Base-by-base conservation (phyloP, 345 rosid genomes). In the Fremontodendron californicum region DNA sequence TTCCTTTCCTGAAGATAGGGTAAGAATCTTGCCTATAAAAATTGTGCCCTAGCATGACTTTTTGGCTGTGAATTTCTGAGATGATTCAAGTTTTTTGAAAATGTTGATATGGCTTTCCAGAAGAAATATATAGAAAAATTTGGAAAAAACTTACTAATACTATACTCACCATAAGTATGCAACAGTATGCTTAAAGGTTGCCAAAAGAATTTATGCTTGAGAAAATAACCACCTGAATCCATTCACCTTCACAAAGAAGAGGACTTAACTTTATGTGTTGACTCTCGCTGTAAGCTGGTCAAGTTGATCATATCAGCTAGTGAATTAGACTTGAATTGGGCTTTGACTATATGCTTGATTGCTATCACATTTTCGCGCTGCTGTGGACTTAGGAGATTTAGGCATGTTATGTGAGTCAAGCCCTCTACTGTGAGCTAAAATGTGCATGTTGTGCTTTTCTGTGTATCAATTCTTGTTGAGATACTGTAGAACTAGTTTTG, bases 1-100 rank as follows among this genome's bases (percentile, higher is more conserved):
- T 81, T 86, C 85, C 40, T 93, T 93, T 88, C 95, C 94, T 85
- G 86, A 87, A 83, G 93, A 93, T 74, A 85, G 90, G 91, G 99
- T 96, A 88, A 78, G 93, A 51, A 31, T 19, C 42, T 9, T 31
- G 4, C 63, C 35, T 66, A 23, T 21, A 29, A 65, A 51, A 65
- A 60, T 42, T 49, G 25, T 61, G 33, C 25, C 81, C 73, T 52
- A 15, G 71, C 66, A 67, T 49, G 60, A 63, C 40, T 12, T 58
- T 54, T 19, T 43, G 57, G 46, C 42, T 71, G 29, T 40, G 45
- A 48, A 43, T 45, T 4, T 11, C 12, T 11, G 66, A 37, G 40
- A 63, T 23, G 27, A 66, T 70, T 73, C 52, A 45, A 29, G 31
- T n/a, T 49, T 23, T 61, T 40, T 63, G 68, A 67, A 67, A 55